Base-by-base conservation (phyloP, 345 rosid species). In the Arabidopsis arenosa region DNA sequence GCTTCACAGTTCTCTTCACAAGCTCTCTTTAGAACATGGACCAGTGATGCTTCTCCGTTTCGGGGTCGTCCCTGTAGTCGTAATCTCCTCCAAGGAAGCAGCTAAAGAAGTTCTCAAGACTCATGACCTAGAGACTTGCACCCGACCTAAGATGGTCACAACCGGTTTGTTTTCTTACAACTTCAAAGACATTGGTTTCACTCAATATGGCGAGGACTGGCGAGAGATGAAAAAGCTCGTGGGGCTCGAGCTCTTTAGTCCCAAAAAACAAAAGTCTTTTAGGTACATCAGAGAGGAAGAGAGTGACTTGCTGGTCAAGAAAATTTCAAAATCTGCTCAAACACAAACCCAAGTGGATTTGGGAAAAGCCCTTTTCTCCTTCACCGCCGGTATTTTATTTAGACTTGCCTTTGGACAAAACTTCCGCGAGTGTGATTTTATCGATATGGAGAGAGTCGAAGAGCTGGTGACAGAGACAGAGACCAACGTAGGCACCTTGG, bases 371-470 rank as follows among this genome's bases (percentile, higher is more conserved):
- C 9, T 71, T n/a, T 69, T 63, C 76, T 44, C 64, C 52, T 63
- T 70, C 18, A 47, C 70, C 0, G 85, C 75, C 4, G 48, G 72
- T 43, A 70, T 79, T 59, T 12, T 79, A 2, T 81, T 41, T 40
- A 82, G 83, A 41, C 52, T 56, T 10, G 67, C 80, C 2, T 84
- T 81, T 52, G 85, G 85, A 45, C 53, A 56, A n/a, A 76, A 40
- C 60, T 79, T 84, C 36, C 69, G 12, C 6, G 79, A 72, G 21
- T 79, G 82, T 21, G 69, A 58, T 18, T 79, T 84, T 9, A 62
- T 77, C 1, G 40, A 54, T 23, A 61, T 43, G 12, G 52, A 65
- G 2, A 74, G 48, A 74, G 57, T 81, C 6, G 56, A 70, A 47
- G 66, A 77, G 23, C 18, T 77, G 53, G 61, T 77, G 23, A 6